phyloP scores from a whole-genome alignment of 2,329 filamentous ascomycete genomes.

The Talaromyces sp. region DNA sequence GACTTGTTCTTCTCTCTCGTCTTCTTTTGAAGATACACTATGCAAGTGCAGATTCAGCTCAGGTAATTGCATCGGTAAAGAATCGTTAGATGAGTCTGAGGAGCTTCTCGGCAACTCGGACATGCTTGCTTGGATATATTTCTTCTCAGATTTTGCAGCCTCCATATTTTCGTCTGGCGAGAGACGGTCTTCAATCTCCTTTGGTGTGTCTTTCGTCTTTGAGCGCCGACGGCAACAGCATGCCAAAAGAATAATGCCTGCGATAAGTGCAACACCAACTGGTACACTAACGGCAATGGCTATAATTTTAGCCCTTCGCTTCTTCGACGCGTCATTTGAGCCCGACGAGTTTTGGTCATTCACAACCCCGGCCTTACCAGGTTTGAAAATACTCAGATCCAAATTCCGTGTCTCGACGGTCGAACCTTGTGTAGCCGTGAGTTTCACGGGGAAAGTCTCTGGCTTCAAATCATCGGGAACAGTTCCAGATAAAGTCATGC shows the following conservation, averaged over 20 bases:
- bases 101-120: conserved; percentile 18
- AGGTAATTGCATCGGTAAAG: conserved; percentile 25
- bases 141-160: conserved; percentile 16
- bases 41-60: conserved; percentile 30
- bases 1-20: conserved; percentile 5
- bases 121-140: conserved; percentile 15
- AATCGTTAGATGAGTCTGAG: conserved; percentile 16
- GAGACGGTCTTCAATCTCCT: conserved; percentile 11
- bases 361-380: conserved; percentile 13
- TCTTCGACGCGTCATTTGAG: conserved; percentile 12
- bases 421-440: conserved; percentile 38
- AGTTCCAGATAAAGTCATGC: conserved; percentile 43
- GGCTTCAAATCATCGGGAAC: conserved; percentile 38
- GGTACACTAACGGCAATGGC: conserved; percentile 32
- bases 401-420: conserved; percentile 40
- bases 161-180: background rate
- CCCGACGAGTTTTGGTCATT: conserved; percentile 16
- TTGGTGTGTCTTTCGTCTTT: conserved; percentile 17
- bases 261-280: conserved; percentile 22
- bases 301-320: conserved; percentile 32
- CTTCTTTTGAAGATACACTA: conserved; percentile 20
- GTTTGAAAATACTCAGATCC: conserved; percentile 29
- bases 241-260: conserved; percentile 27
- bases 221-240: conserved; percentile 26
- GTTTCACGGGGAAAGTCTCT: conserved; percentile 33